Evolutionary conservation across 192 early-diverging fungal species (phyloP), one percentile per base, ranked within the genome.

Genomic region (Neocallimastix lanati): DNA sequence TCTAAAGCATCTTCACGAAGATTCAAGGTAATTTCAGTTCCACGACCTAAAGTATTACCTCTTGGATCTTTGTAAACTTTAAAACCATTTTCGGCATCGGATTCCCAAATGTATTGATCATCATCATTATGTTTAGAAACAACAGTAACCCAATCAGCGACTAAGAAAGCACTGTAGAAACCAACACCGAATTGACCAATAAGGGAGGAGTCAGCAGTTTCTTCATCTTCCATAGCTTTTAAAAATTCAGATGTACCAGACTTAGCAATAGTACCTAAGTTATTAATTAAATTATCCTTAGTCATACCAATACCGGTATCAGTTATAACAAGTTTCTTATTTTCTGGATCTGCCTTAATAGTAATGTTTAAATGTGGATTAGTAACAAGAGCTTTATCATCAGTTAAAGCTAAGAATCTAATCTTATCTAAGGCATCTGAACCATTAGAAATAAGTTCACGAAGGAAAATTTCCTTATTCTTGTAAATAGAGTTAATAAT

Each of bases 101-200:
- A 96, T 82, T 94, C 91, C 98, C 98, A 99, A 81, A 98, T 90
- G 86, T 95, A 90, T 83, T 98, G 96, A 85, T 82, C 91, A 29
- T 90, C 92, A 29, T 92, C 90, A 78, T 98, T 96, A 81, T 92
- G 89, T 86, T 98, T 98, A 78, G 91, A 92, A 29, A 93, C 91
- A 21, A 99, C 97, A 12, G 91, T 88, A 35, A 99, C 96, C 84
- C 91, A 92, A 87, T 99, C 96, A 30, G 96, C 96, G 21, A 96
- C 94, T 85, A 97, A 88, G 84, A 96, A 99, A 21, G 94, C 95
- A 30, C 95, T 96, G 88, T 99, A 99, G 87, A 99, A 99, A 35
- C 98, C 96, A 29, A 98, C 96, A 91, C 98, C 98, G 85, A 99
- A 99, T 86, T 99, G 96, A 76, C 98, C 98, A 80, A 97, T 97